Evolutionary conservation across 139 green algal species (phyloP), one percentile per base, ranked within the genome.

Genomic region (Coccomyxa sp.): DNA sequence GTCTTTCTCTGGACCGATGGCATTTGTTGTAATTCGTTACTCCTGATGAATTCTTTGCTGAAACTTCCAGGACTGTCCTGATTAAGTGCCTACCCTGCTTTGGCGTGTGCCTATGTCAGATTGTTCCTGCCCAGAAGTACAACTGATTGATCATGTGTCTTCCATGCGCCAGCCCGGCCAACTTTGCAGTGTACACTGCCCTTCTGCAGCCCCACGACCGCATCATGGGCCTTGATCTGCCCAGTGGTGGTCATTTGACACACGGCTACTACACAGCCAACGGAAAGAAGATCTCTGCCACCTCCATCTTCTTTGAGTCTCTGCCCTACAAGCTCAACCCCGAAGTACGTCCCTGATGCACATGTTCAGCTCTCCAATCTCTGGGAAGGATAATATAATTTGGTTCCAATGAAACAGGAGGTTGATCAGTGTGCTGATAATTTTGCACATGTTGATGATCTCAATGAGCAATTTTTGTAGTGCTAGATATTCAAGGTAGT

Each of bases 101-200:
- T 71, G 63, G 18, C 18, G 4, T 71, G 63, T 71, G 63, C 63
- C 18, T 51, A 51, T 51, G 38, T 51, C 38, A 51, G 3, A 3
- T 7, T 51, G 3, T 25, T 71, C 18, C 63, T 71, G 63, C 21
- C 63, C 63, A 28, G 63, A 71, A 71, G 21, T 21, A 21, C 63
- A 71, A 21, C 18, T 71, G 63, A 71, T 25, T 11, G 4, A 11
- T 71, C 63, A 71, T 71, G 63, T 21, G 63, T 25, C 63, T 71
- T 77, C 9, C n/a, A 18, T 38, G 25, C 17, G 14, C 85, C 90
- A 95, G 91, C 79, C 96, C 96, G n/a, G 96, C 96, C 63, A 99
- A 99, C 90, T 98, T 99, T 89, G 96, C 96, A 13, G 94, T 96
- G 15, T 98, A 96, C 91, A 97, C 93, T 31, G 94, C 90, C 23